phyloP scores from a whole-genome alignment of 2,329 filamentous ascomycete species.

The Elsinoe australis region DNA sequence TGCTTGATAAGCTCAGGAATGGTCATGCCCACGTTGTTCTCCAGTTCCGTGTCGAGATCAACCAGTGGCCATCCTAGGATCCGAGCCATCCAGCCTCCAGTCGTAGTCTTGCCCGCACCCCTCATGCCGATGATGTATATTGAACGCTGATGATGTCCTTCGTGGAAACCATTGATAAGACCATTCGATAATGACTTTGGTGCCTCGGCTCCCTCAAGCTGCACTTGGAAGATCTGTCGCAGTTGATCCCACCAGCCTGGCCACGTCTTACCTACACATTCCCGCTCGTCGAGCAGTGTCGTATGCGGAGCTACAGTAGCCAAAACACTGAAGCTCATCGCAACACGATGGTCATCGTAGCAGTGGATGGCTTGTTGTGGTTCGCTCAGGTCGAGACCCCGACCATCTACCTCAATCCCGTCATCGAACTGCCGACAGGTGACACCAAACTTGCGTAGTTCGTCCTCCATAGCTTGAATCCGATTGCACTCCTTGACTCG shows the following conservation, averaged over 20 bases:
- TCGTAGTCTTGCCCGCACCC: constrained; percentile 92
- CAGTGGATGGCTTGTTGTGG: constrained; percentile 67
- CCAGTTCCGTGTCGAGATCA: constrained; percentile 83
- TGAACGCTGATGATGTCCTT: constrained; percentile 48
- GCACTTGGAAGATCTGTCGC: constrained; percentile 66
- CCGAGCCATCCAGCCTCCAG: constrained; percentile 74
- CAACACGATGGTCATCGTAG: constrained; percentile 95
- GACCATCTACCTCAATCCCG: constrained; percentile 70
- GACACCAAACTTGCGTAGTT: constrained; percentile 90
- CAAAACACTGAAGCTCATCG: constrained; percentile 96
- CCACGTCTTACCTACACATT: constrained; percentile 96
- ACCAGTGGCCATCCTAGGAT: constrained; percentile 69
- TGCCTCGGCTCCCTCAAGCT: constrained; percentile 66
- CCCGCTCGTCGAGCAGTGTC: constrained; percentile 75
- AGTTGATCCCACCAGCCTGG: constrained; percentile 96
- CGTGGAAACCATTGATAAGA: constrained; percentile 29
- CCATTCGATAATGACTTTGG: constrained; percentile 25
- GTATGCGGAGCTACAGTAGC: constrained; percentile 62
- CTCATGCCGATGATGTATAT: constrained; percentile 97
- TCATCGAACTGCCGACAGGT: constrained; percentile 81
- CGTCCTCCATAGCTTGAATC: constrained; percentile 88
- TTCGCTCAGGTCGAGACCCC: constrained; percentile 43
- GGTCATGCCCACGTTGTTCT: constrained; percentile 61
- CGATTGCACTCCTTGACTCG: constrained; percentile 97
- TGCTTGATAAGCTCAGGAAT: constrained; percentile 80